phyloP scores from a whole-genome alignment of 2,329 filamentous ascomycete genomes.

The Colletotrichum shisoi region DNA sequence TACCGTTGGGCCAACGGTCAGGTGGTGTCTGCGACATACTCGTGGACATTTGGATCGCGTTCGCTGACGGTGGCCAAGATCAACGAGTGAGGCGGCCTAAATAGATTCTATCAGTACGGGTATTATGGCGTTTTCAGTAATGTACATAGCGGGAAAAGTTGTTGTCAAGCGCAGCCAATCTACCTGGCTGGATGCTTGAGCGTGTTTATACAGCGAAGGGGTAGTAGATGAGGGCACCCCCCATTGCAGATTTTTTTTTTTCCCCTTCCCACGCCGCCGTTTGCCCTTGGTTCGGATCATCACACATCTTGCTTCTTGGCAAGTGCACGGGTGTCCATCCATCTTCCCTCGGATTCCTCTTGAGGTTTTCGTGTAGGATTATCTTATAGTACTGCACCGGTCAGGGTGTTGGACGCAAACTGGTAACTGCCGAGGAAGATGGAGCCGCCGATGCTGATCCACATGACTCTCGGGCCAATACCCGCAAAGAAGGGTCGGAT shows the following conservation, averaged over 20 bases:
- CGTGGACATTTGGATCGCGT: conserved; percentile 10
- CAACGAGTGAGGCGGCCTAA: conserved; percentile 13
- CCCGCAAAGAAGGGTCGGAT: conserved; percentile 76
- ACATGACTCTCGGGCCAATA: conserved; percentile 82
- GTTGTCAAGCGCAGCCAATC: conserved; percentile 28
- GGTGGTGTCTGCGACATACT: conserved; percentile 2
- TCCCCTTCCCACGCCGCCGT: not conserved
- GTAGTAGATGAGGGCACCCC: conserved; percentile 7
- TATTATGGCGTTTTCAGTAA: conserved; percentile 36
- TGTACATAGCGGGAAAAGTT: conserved; percentile 36
- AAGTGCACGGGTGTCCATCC: not conserved
- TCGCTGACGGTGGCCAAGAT: not conserved
- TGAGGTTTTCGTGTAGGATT: not conserved
- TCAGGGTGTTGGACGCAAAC: conserved; percentile 80
- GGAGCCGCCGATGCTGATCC: conserved; percentile 94
- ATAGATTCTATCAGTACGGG: conserved; percentile 33
- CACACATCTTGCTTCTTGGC: not conserved
- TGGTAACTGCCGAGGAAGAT: conserved; percentile 96
- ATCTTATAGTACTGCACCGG: conserved; percentile 46
- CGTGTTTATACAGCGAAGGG: conserved; percentile 30
- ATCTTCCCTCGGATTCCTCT: not conserved
- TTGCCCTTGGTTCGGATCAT: not conserved
- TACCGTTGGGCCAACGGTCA: conserved; percentile 2
- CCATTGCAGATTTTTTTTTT: conserved; percentile 24
- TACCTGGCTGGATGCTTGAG: conserved; percentile 6